A percentile compares a stretch with the other conserved stretches of the same genome.
These are phyloP conservation scores for Solanum bulbocastanum DNA, from an alignment of 257 asterid genomes.

Conservation along the genomic window DNA sequence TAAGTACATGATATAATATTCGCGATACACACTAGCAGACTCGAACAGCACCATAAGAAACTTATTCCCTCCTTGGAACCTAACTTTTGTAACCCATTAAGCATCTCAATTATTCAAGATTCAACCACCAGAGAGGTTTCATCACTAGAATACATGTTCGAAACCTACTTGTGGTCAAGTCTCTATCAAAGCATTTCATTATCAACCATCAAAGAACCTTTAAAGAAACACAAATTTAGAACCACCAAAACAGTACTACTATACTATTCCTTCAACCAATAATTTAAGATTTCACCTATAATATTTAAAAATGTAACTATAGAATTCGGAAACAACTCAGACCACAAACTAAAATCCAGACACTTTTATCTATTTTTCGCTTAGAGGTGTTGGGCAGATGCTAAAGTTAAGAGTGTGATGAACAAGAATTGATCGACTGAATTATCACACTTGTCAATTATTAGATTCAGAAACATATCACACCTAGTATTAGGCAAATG, in stretches of 20 bases:
- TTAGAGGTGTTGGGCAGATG: neutral
- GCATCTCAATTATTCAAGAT: neutral
- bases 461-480: neutral
- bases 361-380: neutral
- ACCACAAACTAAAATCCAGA: neutral
- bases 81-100: neutral
- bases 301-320: neutral
- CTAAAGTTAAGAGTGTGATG: neutral
- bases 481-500: neutral
- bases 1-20: neutral
- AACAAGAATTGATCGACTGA: neutral
- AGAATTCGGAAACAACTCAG: too few relatives aligned
- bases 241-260: neutral
- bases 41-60: neutral
- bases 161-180: neutral
- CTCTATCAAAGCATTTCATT: neutral
- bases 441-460: neutral
- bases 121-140: neutral
- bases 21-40: rapidly evolving
- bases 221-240: neutral
- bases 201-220: neutral
- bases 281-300: neutral
- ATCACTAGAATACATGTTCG: neutral
- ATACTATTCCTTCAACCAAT: neutral
- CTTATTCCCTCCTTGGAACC: neutral